Evolutionary conservation across 306 rosid species (phyloP).

Genomic region (Pyrus bretschneideri): DNA sequence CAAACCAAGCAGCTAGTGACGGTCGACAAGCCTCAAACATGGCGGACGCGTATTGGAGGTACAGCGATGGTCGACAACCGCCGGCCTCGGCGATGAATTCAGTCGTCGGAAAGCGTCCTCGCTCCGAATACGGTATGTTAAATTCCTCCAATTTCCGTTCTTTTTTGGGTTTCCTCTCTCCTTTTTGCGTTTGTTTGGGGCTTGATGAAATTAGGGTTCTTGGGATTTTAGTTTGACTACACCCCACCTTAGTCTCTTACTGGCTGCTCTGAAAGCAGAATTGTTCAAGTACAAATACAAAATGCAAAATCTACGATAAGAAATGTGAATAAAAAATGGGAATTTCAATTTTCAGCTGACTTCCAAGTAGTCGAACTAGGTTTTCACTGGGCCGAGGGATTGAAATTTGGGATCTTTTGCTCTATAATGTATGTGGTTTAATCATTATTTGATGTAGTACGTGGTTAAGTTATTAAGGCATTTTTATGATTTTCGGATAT

Average conservation of each 20-base stretch:
- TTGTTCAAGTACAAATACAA: neutral
- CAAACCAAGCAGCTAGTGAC: neutral
- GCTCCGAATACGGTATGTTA: conserved; percentile 68
- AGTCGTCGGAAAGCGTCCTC: conserved; percentile 72
- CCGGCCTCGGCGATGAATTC: conserved; percentile 44
- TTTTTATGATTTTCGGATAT: neutral
- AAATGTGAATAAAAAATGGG: neutral
- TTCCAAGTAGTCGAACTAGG: neutral
- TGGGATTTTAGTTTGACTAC: neutral
- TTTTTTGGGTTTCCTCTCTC: neutral
- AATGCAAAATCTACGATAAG: neutral
- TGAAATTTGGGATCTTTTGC: neutral
- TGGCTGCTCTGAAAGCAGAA: neutral
- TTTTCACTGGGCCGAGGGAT: neutral
- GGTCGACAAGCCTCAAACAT: conserved; percentile 13
- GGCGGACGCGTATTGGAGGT: conserved; percentile 94
- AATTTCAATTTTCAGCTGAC: conserved; percentile 8
- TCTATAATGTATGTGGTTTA: neutral
- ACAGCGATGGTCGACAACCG: conserved; percentile 60
- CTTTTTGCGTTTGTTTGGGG: conserved; percentile 11
- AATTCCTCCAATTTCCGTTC: neutral
- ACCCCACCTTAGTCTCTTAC: neutral
- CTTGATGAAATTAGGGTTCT: conserved; percentile 24
- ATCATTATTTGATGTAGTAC: neutral
- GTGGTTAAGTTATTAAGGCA: neutral